These are phyloP conservation scores for Scutellaria minor DNA, from an alignment of 257 asterid species.

Conservation along the genomic window DNA sequence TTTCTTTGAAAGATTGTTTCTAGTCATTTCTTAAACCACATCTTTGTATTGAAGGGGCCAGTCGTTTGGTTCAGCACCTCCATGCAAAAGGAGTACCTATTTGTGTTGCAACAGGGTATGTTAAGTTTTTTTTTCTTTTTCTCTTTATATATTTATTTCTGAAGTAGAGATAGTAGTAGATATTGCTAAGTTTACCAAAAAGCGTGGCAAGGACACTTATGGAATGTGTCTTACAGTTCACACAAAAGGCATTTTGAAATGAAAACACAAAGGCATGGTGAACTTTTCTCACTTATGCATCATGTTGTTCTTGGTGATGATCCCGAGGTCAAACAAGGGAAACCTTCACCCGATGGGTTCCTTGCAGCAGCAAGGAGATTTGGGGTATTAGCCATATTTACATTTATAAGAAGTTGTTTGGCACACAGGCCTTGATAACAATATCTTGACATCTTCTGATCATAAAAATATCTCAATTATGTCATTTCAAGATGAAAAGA, in stretches of 20 bases:
- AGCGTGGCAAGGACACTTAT: conserved; percentile 33
- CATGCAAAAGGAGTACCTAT: no score
- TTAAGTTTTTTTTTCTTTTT: no score
- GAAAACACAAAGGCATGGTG: conserved; percentile 83
- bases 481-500: not conserved
- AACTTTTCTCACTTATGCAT: conserved; percentile 86
- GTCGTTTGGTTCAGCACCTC: no score
- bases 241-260: conserved; percentile 87
- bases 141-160: no score
- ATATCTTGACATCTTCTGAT: conserved; percentile 18
- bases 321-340: conserved; percentile 95
- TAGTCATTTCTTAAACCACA: no score
- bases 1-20: no score
- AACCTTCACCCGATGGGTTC: conserved; percentile 92
- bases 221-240: conserved; percentile 55
- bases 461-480: conserved; percentile 1
- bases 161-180: not conserved
- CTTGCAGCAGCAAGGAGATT: conserved; percentile 92
- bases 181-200: conserved; percentile 24
- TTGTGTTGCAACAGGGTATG: no score
- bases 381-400: conserved; percentile 56
- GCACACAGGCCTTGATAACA: not conserved
- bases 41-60: no score
- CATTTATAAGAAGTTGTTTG: conserved; percentile 16
- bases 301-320: conserved; percentile 93